A percentile compares a stretch with the other conserved stretches of the same genome.
Evolutionary conservation across 2,329 filamentous ascomycete species (phyloP).

Genomic region (Orbilia brochopaga): DNA sequence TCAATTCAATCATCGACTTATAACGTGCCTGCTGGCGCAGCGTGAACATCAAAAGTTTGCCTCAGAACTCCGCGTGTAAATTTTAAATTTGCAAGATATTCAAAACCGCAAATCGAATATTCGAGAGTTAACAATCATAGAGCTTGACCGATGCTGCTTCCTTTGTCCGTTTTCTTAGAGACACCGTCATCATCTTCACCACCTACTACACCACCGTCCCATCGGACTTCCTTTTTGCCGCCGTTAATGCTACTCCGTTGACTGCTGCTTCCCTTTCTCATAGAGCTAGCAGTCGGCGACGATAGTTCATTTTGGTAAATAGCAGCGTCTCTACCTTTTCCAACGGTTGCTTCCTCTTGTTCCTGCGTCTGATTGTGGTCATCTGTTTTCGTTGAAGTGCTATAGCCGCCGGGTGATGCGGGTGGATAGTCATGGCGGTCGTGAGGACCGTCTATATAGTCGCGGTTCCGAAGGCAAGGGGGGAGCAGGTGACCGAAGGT

Average conservation of each 20-base stretch:
- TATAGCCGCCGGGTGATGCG: conserved; percentile 23
- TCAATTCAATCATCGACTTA: no score
- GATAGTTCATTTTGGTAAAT: conserved; percentile 7
- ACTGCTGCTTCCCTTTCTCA: conserved; percentile 2
- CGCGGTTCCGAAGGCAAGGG: conserved; percentile 20
- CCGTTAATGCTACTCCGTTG: conserved; percentile 9
- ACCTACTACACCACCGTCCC: conserved; percentile 20
- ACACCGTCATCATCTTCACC: conserved; percentile 1
- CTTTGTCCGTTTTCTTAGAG: conserved; percentile 6
- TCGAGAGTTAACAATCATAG: no score
- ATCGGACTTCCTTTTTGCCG: conserved; percentile 32
- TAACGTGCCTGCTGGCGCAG: no score
- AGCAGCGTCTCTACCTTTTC: conserved; percentile 22
- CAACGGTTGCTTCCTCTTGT: conserved; percentile 16
- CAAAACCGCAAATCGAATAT: no score
- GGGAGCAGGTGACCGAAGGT: conserved; percentile 43
- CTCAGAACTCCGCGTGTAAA: no score
- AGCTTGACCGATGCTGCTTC: conserved; percentile 26
- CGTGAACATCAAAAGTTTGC: no score
- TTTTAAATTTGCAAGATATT: no score
- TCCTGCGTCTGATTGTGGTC: conserved; percentile 18
- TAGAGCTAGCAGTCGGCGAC: neutral
- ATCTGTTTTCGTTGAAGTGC: conserved; percentile 18
- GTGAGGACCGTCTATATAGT: conserved; percentile 8
- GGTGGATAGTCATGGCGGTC: conserved; percentile 16